Conservation (phyloP, 345 rosid species). For the Combretum micranthum region DNA sequence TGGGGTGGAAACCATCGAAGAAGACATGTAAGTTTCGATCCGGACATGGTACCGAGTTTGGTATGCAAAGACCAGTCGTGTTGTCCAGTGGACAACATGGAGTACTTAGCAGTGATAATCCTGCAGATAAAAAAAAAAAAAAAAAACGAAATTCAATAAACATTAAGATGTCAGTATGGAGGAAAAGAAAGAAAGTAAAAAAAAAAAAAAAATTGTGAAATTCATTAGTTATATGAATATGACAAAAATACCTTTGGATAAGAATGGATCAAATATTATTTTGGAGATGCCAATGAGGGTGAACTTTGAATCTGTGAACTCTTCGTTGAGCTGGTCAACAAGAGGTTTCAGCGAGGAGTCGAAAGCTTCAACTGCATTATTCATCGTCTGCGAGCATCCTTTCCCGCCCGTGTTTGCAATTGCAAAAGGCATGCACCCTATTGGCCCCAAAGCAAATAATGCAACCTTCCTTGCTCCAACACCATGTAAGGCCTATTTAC, state of each 20-base stretch:
- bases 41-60: slow-evolving; percentile 16
- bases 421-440: slow-evolving; percentile 63
- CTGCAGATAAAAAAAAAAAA: neutral
- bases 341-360: slow-evolving; percentile 36
- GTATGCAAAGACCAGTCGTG: slow-evolving; percentile 20
- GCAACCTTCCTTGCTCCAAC: slow-evolving; percentile 51
- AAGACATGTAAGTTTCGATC: slow-evolving; percentile 16
- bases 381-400: slow-evolving; percentile 30
- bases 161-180: too few species aligned
- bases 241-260: neutral
- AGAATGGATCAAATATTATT: neutral
- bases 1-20: slow-evolving; percentile 42
- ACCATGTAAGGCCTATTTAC: slow-evolving; percentile 32
- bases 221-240: too few species aligned
- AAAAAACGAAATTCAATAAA: neutral
- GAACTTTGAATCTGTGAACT: slow-evolving; percentile 36
- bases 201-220: neutral
- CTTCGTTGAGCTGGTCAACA: slow-evolving; percentile 34
- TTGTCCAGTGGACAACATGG: slow-evolving; percentile 25
- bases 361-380: slow-evolving; percentile 38
- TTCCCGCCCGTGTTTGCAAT: slow-evolving; percentile 19
- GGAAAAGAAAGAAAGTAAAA: neutral
- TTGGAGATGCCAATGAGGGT: slow-evolving; percentile 13
- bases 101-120: slow-evolving; percentile 5
- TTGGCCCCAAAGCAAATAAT: slow-evolving; percentile 39